Percentiles rank a stretch among this genome's conserved stretches.
These are phyloP conservation scores for Mycena kentingensis DNA, from an alignment of 768 basidiomycete species.

Conservation along the genomic window DNA sequence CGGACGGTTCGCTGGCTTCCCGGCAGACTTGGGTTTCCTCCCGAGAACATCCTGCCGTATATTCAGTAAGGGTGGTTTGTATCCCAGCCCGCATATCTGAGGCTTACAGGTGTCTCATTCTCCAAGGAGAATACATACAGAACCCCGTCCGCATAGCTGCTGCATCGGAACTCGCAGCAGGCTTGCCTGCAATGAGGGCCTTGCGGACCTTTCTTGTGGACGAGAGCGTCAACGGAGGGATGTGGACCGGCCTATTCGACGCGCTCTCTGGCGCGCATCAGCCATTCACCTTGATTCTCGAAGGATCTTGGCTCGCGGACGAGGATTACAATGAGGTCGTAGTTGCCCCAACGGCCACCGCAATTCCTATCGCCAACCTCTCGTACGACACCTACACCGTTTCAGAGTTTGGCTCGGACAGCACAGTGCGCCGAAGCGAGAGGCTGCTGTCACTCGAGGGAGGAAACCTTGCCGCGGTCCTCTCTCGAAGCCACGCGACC, in stretches of 20 bases:
- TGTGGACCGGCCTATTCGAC: not conserved
- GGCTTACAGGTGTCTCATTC: too few relatives aligned
- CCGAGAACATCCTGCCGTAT: too few relatives aligned
- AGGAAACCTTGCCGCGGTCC: not conserved
- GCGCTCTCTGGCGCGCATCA: not conserved
- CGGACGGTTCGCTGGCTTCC: too few relatives aligned
- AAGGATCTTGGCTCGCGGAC: not conserved
- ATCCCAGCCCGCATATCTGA: too few relatives aligned
- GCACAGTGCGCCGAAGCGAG: not conserved
- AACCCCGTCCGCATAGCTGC: too few relatives aligned
- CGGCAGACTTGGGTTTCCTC: too few relatives aligned
- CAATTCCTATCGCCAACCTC: too few relatives aligned
- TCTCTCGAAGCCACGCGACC: not conserved
- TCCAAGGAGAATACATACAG: too few relatives aligned
- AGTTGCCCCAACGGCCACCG: not conserved
- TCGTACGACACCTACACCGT: too few relatives aligned
- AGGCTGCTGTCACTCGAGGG: not conserved
- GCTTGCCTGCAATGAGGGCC: not conserved
- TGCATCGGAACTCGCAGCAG: too few relatives aligned
- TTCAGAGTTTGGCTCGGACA: too few relatives aligned
- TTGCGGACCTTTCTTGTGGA: not conserved
- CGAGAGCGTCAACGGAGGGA: not conserved
- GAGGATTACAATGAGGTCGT: not conserved
- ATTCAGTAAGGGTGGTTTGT: too few relatives aligned
- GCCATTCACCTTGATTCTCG: not conserved